Evolutionary conservation across 352 stramenopile genomes (phyloP).

Genomic region (Poterioochromonas sp.): DNA sequence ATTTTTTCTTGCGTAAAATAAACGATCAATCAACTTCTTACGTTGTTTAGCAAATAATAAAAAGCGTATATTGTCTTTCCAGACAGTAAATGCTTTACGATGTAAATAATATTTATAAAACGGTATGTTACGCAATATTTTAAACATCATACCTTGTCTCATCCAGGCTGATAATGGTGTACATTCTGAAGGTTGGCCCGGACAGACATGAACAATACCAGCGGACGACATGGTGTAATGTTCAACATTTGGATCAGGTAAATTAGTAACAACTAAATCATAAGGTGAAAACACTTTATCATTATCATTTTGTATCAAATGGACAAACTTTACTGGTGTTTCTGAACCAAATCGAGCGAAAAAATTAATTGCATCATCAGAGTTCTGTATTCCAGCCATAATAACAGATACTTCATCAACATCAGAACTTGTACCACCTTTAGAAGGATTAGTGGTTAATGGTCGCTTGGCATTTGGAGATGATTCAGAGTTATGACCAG

Average conservation of each 20-base stretch:
- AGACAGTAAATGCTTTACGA: constrained; percentile 75
- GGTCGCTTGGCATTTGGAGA: not conserved
- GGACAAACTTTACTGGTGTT: constrained; percentile 78
- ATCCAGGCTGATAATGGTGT: constrained; percentile 85
- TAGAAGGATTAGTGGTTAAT: too few species aligned
- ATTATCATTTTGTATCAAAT: constrained; percentile 66
- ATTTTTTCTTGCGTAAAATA: constrained; percentile 78
- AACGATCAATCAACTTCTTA: constrained; percentile 59
- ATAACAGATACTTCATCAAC: constrained; percentile 12
- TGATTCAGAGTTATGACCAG: not conserved
- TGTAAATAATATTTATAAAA: constrained; percentile 88
- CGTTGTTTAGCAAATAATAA: constrained; percentile 77
- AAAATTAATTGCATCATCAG: constrained; percentile 83
- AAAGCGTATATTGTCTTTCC: constrained; percentile 72
- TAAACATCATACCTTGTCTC: constrained; percentile 82
- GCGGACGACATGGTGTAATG: constrained; percentile 46
- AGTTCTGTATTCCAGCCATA: constrained; percentile 44
- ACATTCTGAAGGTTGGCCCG: constrained; percentile 71
- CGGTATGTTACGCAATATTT: constrained; percentile 77
- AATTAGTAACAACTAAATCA: constrained; percentile 71
- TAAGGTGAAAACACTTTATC: constrained; percentile 73
- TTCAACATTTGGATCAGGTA: constrained; percentile 26
- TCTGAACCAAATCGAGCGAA: constrained; percentile 78
- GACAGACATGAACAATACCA: constrained; percentile 50
- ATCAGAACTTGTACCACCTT: not conserved